Conservation (phyloP, 169 alveolate species). For the Perkinsus chesapeaki region DNA sequence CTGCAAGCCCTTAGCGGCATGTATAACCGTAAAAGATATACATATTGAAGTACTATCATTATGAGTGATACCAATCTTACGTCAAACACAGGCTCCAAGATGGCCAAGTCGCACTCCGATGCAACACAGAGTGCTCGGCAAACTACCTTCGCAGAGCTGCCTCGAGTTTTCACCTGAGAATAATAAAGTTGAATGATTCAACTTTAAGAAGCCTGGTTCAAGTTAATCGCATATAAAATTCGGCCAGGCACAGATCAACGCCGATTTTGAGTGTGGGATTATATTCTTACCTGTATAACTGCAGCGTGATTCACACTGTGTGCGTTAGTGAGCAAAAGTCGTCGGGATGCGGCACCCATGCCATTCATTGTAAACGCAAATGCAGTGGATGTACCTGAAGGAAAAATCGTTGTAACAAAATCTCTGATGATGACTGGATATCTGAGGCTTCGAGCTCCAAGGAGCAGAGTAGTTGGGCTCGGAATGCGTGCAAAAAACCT, state of each 20-base stretch:
- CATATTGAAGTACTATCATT: background rate
- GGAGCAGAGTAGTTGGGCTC: slow-evolving; percentile 35
- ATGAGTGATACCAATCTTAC: background rate
- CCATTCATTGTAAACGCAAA: background rate
- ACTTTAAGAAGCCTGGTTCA: too few species aligned
- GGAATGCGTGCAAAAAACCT: slow-evolving; percentile 42
- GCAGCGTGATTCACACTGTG: slow-evolving; percentile 47
- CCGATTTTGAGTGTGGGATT: background rate
- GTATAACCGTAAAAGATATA: too few species aligned
- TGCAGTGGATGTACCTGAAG: background rate
- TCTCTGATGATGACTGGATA: background rate
- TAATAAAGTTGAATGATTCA: too few species aligned
- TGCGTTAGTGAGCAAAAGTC: slow-evolving; percentile 36
- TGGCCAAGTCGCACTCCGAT: background rate
- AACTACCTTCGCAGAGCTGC: background rate
- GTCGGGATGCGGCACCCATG: background rate
- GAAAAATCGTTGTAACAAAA: too few species aligned
- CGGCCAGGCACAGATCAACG: background rate
- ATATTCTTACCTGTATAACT: slow-evolving; percentile 27
- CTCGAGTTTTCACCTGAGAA: background rate
- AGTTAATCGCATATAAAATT: background rate
- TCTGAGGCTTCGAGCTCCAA: slow-evolving; percentile 19
- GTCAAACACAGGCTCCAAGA: background rate
- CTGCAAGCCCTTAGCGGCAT: too few species aligned
- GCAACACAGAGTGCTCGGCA: background rate